Evolutionary conservation across 1,139 yeast genomes (phyloP).

Genomic region (Insectozyma bohioensis): DNA sequence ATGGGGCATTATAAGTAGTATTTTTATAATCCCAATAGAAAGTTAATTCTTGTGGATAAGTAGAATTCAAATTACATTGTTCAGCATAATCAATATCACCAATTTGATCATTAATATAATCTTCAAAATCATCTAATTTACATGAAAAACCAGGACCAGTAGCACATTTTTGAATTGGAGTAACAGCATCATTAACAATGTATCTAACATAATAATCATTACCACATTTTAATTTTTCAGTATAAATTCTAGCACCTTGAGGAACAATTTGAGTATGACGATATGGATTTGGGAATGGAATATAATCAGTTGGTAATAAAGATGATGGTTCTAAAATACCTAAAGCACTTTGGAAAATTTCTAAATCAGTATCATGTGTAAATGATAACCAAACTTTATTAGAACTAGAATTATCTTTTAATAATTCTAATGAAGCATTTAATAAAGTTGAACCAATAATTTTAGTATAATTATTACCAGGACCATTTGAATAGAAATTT

Average conservation of each 20-base stretch:
- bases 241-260: constrained; percentile 53
- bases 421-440: constrained; percentile 47
- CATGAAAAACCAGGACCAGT: constrained; percentile 63
- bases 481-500: constrained; percentile 49
- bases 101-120: constrained; percentile 28
- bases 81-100: constrained; percentile 26
- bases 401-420: constrained; percentile 26
- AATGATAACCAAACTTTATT: constrained; percentile 47
- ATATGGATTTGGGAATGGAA: constrained; percentile 44
- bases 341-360: constrained; percentile 49
- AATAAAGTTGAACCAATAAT: constrained; percentile 48
- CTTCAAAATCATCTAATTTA: constrained; percentile 38
- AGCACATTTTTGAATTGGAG: constrained; percentile 51
- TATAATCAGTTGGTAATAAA: constrained; percentile 21
- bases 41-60: constrained; percentile 23
- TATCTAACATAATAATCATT: constrained; percentile 45
- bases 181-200: constrained; percentile 56
- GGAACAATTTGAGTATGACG: constrained; percentile 51
- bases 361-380: constrained; percentile 60
- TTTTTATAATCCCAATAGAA: constrained; percentile 37
- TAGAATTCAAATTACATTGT: constrained; percentile 36
- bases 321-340: constrained; percentile 41
- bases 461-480: constrained; percentile 45
- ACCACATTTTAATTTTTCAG: constrained; percentile 49
- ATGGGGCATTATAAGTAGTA: constrained; percentile 25